A percentile compares a stretch with the other conserved stretches of the same genome.
Conservation (phyloP, 495 filamentous ascomycete genomes). For the Penicillium steckii region DNA sequence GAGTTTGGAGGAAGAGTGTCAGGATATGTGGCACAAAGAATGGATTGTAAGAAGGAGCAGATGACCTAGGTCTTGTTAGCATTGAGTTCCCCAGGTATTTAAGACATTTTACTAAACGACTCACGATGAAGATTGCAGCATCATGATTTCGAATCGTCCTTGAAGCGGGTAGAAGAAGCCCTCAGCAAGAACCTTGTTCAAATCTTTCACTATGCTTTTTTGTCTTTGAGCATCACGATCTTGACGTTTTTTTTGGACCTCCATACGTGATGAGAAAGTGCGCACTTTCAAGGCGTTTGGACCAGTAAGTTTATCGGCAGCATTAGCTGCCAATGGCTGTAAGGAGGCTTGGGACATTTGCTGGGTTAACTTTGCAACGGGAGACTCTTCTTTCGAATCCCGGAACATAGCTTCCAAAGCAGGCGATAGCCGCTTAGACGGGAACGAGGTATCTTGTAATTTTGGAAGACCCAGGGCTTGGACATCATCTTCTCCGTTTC, state of each 20-base stretch:
- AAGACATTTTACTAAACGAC: conserved; percentile 1
- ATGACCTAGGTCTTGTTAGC: conserved; percentile 26
- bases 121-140: conserved; percentile 44
- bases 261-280: conserved; percentile 72
- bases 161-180: conserved; percentile 81
- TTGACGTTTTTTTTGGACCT: conserved; percentile 62
- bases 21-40: conserved; percentile 47
- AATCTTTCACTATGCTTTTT: conserved; percentile 64
- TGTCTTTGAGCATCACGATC: conserved; percentile 40
- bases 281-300: conserved; percentile 83
- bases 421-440: conserved; percentile 69
- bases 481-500: conserved; percentile 65
- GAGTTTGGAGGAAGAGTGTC: conserved; percentile 50
- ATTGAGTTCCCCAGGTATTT: not conserved
- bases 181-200: conserved; percentile 70
- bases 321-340: conserved; percentile 70
- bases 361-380: conserved; percentile 59
- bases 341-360: conserved; percentile 69
- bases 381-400: conserved; percentile 38
- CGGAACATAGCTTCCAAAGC: conserved; percentile 50
- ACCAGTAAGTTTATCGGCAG: conserved; percentile 66
- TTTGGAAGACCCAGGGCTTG: conserved; percentile 36
- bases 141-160: conserved; percentile 45
- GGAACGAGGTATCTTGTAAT: conserved; percentile 55
- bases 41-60: conserved; percentile 37